Percentiles rank a stretch among this genome's conserved stretches.
These are phyloP conservation scores for Aspergillus panamensis DNA, from an alignment of 495 filamentous ascomycete species.

Conservation along the genomic window DNA sequence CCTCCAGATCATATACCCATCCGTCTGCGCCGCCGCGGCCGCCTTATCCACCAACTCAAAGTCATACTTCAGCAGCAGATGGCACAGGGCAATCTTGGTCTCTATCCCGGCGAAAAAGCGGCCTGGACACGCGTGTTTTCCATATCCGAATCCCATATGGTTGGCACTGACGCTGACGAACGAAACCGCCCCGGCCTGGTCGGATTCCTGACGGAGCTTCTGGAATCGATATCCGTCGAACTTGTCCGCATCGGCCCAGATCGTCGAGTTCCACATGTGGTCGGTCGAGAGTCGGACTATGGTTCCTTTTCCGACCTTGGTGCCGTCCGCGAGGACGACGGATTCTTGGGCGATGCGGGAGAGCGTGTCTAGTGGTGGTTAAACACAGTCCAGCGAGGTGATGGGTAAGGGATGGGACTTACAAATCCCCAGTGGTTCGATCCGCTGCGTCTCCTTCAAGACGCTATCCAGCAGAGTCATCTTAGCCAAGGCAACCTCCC, in stretches of 20 bases:
- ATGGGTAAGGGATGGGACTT: too few species aligned
- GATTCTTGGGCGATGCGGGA: not conserved
- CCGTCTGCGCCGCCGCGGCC: not conserved
- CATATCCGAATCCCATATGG: conserved; percentile 16
- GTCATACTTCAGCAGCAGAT: conserved; percentile 17
- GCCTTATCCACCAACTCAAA: not conserved
- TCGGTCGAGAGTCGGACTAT: not conserved
- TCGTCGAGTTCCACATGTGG: conserved; percentile 1
- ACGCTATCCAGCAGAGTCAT: conserved; percentile 19
- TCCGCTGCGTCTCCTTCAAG: conserved; percentile 17
- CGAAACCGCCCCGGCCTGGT: not conserved
- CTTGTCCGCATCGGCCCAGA: conserved; percentile 2
- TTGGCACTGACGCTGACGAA: conserved; percentile 2
- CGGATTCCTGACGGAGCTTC: not conserved
- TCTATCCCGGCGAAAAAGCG: conserved; percentile 14
- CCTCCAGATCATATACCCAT: conserved; percentile 8
- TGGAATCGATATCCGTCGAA: conserved; percentile 13
- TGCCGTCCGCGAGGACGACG: conserved; percentile 1
- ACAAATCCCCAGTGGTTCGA: conserved; percentile 11
- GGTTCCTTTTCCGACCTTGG: conserved; percentile 2
- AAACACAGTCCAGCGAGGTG: too few species aligned
- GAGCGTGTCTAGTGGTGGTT: not conserved
- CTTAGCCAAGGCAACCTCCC: conserved; percentile 3
- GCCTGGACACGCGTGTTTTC: conserved; percentile 16
- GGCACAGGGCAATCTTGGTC: conserved; percentile 12